Percentiles rank a stretch among this genome's conserved stretches.
phyloP scores from a whole-genome alignment of 2,329 filamentous ascomycete species.

The Ceratocystis papillata region DNA sequence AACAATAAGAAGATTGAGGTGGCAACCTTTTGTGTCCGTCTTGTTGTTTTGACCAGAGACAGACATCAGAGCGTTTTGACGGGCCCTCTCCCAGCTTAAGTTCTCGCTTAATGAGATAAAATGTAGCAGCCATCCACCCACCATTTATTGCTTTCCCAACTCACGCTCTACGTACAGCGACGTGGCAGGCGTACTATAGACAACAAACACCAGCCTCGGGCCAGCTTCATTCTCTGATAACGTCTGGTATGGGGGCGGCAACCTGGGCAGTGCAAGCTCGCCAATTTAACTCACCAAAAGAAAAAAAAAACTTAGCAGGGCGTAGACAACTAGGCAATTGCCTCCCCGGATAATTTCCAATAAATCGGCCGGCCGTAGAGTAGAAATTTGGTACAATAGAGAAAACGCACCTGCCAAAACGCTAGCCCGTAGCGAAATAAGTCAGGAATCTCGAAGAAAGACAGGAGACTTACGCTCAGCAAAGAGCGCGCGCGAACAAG shows the following conservation, averaged over 20 bases:
- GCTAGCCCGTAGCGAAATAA: not conserved
- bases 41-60: slow-evolving; percentile 1
- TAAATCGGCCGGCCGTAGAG: no score
- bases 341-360: no score
- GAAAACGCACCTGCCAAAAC: no score
- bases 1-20: slow-evolving; percentile 6
- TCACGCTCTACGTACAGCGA: not conserved
- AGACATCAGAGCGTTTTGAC: not conserved
- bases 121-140: not conserved
- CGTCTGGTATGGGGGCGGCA: no score
- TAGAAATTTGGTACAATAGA: no score
- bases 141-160: not conserved
- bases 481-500: not conserved
- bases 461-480: not conserved
- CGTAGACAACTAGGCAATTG: no score
- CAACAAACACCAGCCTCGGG: no score
- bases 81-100: not conserved
- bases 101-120: slow-evolving; percentile 2
- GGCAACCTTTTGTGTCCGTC: not conserved
- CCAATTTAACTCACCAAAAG: not conserved
- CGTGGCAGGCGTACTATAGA: no score
- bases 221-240: no score
- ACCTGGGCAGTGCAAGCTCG: no score
- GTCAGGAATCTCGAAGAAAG: not conserved
- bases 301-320: not conserved